Base-by-base conservation (phyloP, 1,139 yeast species). In the Debaryomyces sp. region DNA sequence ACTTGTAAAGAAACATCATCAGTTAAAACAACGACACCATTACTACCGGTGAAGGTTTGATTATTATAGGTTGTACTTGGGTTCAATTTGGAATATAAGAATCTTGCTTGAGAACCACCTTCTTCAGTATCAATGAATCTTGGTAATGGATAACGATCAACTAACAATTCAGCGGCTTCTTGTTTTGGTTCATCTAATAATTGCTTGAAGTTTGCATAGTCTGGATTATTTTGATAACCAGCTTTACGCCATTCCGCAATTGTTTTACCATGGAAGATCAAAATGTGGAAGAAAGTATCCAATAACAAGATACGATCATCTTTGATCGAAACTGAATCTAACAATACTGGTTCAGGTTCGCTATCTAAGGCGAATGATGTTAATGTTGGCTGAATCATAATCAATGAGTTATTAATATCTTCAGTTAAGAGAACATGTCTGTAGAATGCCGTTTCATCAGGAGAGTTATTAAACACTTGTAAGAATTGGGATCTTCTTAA, bases 51-150 rank as follows among this genome's bases (percentile, higher is more conserved):
- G 49, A 77, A 70, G 58, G 82, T 87, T 54, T 79, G 75, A 51
- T 78, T 77, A 62, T 81, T 85, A 68, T 87, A 89, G 39, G 94
- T 87, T 54, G 89, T 89, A 44, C 96, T 87, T 43, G 99, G 98
- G 68, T 94, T 94, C 68, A 94, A 83, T 73, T 90, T 92, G 44
- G 97, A 89, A 66, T 90, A 84, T 71, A 94, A 80, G 80, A 94
- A 94, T 75, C 99, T 86, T 2, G 98, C 98, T 75, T 94, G 99
- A 26, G 97, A 91, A 46, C 97, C 97, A 62, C 98, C 97, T 60
- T 91, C 97, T 66, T 92, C 97, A 48, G 97, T 91, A 60, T 92
- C 97, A 59, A 92, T 90, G 67, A 89, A 94, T 71, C 98, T 84
- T 44, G 99, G 99, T 62, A 94, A 79, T 61, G 99, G 99, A 83